Percentiles rank a stretch among this genome's conserved stretches.
Conservation (phyloP, 352 stramenopile genomes). For the Globisporangium yorkense region DNA sequence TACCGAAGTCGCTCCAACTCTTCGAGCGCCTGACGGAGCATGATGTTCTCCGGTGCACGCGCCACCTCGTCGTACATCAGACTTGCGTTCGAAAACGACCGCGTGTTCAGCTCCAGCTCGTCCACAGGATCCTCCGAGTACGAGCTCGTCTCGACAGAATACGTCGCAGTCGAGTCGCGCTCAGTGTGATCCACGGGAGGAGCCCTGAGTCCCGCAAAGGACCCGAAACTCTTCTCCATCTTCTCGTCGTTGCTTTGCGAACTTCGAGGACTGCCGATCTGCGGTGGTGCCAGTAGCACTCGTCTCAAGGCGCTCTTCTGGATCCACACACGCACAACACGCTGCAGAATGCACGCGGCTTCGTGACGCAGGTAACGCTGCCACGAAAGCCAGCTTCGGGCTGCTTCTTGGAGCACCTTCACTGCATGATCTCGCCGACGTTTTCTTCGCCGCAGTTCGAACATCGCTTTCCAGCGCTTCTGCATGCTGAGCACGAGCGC, state of each 20-base stretch:
- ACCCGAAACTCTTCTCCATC: conserved; percentile 1
- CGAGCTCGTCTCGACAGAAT: conserved; percentile 15
- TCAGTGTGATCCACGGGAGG: conserved; percentile 10
- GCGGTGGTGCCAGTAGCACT: background rate
- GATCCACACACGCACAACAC: conserved; percentile 21
- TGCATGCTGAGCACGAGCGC: conserved; percentile 39
- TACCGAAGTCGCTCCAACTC: conserved; percentile 53
- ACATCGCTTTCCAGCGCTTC: conserved; percentile 47
- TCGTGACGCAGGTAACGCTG: conserved; percentile 16
- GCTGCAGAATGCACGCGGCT: conserved; percentile 28
- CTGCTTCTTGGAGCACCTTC: conserved; percentile 27
- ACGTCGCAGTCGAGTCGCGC: conserved; percentile 13
- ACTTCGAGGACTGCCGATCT: background rate
- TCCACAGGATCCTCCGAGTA: conserved; percentile 16
- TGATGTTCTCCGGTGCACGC: conserved; percentile 14
- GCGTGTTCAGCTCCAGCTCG: conserved; percentile 11
- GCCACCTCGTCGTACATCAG: conserved; percentile 13
- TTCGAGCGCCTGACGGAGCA: conserved; percentile 40
- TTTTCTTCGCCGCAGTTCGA: conserved; percentile 33
- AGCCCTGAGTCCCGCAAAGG: background rate
- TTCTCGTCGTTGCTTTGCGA: conserved; percentile 5
- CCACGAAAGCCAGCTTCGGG: conserved; percentile 24
- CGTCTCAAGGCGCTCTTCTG: conserved; percentile 2
- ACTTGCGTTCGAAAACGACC: conserved; percentile 7
- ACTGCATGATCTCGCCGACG: conserved; percentile 25